Conservation (phyloP, 805 yeast genomes). For the Kazachstania africana region DNA sequence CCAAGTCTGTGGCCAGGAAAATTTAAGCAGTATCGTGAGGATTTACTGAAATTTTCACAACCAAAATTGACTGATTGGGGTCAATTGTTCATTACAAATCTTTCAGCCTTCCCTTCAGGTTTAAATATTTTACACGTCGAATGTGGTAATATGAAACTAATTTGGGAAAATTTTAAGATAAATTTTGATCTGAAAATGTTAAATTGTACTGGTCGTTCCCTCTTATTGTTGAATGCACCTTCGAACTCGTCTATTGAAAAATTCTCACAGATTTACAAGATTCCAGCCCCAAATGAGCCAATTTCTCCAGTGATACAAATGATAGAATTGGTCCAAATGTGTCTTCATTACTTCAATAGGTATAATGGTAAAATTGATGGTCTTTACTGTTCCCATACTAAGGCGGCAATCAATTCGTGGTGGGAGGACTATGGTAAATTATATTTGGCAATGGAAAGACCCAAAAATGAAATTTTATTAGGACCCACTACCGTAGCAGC, state of each 20-base stretch:
- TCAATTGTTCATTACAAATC: conserved; percentile 62
- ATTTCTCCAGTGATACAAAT: conserved; percentile 54
- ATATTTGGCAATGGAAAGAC: conserved; percentile 23
- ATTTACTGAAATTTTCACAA: conserved; percentile 50
- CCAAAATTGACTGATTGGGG: conserved; percentile 54
- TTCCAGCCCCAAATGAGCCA: conserved; percentile 25
- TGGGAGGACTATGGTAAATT: conserved; percentile 61
- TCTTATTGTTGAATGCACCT: conserved; percentile 57
- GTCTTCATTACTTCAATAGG: conserved; percentile 65
- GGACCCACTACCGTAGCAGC: conserved; percentile 68
- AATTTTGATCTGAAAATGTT: conserved; percentile 69
- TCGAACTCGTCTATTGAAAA: conserved; percentile 73
- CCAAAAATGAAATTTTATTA: conserved; percentile 38
- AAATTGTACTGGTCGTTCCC: conserved; percentile 79
- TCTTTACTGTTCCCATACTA: conserved; percentile 65
- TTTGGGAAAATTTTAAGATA: conserved; percentile 50
- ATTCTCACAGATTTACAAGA: conserved; percentile 63
- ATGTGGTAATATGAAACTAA: conserved; percentile 39
- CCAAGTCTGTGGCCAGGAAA: conserved; percentile 26
- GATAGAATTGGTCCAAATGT: conserved; percentile 61
- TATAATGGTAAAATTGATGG: conserved; percentile 66
- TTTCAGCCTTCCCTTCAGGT: conserved; percentile 69
- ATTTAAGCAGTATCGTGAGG: conserved; percentile 53
- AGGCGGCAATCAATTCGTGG: conserved; percentile 66
- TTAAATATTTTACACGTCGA: conserved; percentile 63